Evolutionary conservation across 495 filamentous ascomycete species (phyloP).

Genomic region (Daldinia grandis): DNA sequence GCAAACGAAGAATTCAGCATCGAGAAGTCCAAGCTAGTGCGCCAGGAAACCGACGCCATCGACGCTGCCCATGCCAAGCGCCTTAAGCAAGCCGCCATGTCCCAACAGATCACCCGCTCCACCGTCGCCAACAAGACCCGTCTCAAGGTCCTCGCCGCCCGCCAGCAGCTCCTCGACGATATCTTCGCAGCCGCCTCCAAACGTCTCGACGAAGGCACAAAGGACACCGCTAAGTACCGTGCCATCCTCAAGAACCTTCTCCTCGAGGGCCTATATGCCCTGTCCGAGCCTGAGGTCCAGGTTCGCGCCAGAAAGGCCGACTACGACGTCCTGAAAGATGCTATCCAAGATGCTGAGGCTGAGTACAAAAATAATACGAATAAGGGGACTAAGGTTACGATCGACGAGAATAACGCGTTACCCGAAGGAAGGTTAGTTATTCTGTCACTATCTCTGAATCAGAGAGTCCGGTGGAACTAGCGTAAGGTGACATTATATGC

Average conservation of each 20-base stretch:
- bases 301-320: conserved; percentile 84
- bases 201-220: conserved; percentile 68
- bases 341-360: conserved; percentile 73
- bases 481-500: background rate
- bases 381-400: conserved; percentile 63
- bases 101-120: conserved; percentile 95
- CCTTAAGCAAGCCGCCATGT: conserved; percentile 95
- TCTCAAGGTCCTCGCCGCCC: conserved; percentile 81
- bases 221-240: conserved; percentile 78
- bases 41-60: conserved; percentile 90
- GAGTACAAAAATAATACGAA: conserved; percentile 83
- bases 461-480: background rate
- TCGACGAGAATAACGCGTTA: conserved; percentile 82
- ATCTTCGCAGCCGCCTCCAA: conserved; percentile 82
- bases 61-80: conserved; percentile 94
- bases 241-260: conserved; percentile 77
- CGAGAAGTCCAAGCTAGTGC: conserved; percentile 97
- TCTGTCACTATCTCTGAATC: background rate
- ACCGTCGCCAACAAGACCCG: conserved; percentile 95
- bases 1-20: conserved; percentile 98
- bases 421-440: conserved; percentile 82
- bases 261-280: conserved; percentile 87
- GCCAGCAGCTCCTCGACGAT: conserved; percentile 90
- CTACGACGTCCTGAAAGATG: conserved; percentile 73
- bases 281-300: conserved; percentile 79